A percentile compares a stretch with the other conserved stretches of the same genome.
phyloP scores from a whole-genome alignment of 257 asterid species.

The Nicotiana tomentosiformis region DNA sequence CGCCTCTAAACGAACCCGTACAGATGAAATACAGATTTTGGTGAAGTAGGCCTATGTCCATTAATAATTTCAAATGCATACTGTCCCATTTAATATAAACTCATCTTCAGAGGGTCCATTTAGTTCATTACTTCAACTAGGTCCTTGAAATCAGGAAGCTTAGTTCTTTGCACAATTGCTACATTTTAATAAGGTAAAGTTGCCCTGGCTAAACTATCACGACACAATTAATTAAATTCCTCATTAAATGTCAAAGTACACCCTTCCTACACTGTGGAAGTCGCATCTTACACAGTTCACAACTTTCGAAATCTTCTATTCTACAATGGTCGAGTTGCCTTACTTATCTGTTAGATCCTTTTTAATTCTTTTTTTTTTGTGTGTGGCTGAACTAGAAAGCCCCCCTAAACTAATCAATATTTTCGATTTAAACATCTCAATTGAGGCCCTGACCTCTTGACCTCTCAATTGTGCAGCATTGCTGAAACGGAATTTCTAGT shows the following conservation, averaged over 20 bases:
- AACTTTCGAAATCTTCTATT: too few species aligned
- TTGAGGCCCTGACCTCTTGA: too few species aligned
- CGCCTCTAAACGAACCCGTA: too few species aligned
- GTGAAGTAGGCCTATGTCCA: background rate
- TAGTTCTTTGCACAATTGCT: background rate
- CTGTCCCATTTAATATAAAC: background rate
- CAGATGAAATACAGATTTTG: background rate
- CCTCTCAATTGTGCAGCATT: too few species aligned
- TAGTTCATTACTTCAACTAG: background rate
- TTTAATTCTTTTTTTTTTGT: too few species aligned
- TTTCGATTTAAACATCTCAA: too few species aligned
- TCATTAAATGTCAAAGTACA: background rate
- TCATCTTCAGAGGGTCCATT: background rate
- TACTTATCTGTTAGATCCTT: too few species aligned
- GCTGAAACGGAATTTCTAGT: too few species aligned
- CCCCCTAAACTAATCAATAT: too few species aligned
- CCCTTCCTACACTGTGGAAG: background rate
- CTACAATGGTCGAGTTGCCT: too few species aligned
- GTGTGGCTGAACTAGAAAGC: too few species aligned
- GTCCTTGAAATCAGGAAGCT: background rate
- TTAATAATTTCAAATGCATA: background rate
- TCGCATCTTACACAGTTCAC: too few species aligned
- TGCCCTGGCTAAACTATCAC: background rate
- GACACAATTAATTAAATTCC: background rate
- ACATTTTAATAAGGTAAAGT: background rate